phyloP scores from a whole-genome alignment of 2,329 filamentous ascomycete genomes.

The Thermoascus crustaceus region DNA sequence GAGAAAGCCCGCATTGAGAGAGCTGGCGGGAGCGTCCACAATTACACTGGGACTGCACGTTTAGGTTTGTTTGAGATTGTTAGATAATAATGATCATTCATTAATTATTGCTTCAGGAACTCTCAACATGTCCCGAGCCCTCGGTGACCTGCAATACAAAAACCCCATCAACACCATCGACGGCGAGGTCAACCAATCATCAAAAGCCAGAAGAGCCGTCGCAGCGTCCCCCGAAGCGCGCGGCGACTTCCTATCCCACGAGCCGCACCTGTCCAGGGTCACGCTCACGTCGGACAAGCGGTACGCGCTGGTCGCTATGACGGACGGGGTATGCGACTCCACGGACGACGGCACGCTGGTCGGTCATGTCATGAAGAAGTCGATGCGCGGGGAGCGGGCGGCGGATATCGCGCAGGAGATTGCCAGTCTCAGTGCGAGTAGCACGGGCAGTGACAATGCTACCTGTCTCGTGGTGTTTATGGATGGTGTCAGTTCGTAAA shows the following conservation, averaged over 20 bases:
- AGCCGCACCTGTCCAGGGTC: constrained; percentile 20
- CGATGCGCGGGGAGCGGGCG: constrained; percentile 20
- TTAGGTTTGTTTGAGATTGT: constrained; percentile 16
- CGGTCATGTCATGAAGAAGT: constrained; percentile 22
- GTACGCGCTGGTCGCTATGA: constrained; percentile 22
- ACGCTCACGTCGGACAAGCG: constrained; percentile 16
- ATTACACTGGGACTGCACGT: constrained; percentile 19
- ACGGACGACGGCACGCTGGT: constrained; percentile 22
- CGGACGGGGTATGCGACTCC: constrained; percentile 24
- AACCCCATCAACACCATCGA: constrained; percentile 23
- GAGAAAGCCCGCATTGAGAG: constrained; percentile 25
- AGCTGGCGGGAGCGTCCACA: constrained; percentile 22
- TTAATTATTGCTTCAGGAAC: constrained; percentile 14
- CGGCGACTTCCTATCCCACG: constrained; percentile 25
- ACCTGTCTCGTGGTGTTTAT: constrained; percentile 26
- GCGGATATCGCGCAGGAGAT: constrained; percentile 23
- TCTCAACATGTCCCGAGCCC: constrained; percentile 29
- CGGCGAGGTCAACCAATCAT: constrained; percentile 7
- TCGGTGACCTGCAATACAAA: constrained; percentile 32
- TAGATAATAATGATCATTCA: neutral
- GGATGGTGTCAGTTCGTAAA: constrained; percentile 20
- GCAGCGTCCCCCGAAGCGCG: constrained; percentile 12
- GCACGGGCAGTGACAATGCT: constrained; percentile 21
- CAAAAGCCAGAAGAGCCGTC: constrained; percentile 13
- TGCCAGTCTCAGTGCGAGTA: constrained; percentile 12